Conservation (phyloP, 106 monocot species). For the Dendrobium catenatum region DNA sequence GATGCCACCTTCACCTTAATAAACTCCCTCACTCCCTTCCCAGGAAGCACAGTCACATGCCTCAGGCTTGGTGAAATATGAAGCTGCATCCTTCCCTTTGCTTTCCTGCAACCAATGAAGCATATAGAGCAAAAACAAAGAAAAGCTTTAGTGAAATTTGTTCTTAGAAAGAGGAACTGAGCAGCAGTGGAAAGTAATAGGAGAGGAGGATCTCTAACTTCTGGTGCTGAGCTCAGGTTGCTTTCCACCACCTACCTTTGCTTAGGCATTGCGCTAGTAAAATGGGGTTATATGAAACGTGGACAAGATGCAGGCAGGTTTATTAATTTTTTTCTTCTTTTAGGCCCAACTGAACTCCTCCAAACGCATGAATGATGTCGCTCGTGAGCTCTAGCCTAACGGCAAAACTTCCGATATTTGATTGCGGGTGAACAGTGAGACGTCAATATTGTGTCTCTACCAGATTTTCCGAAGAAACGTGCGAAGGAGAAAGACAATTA, state of each 20-base stretch:
- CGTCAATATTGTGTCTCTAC: too few relatives aligned
- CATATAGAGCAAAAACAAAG: background rate
- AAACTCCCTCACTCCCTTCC: slow-evolving; percentile 64
- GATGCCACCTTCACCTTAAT: slow-evolving; percentile 47
- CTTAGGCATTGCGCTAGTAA: slow-evolving; percentile 6
- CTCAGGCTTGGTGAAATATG: slow-evolving; percentile 47
- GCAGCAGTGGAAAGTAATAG: background rate
- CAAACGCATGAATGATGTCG: too few relatives aligned
- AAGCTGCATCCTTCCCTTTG: slow-evolving; percentile 29
- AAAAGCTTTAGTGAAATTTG: background rate
- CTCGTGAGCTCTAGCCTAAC: too few relatives aligned
- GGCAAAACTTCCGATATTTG: too few relatives aligned
- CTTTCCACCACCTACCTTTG: slow-evolving; percentile 11
- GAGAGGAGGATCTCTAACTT: background rate
- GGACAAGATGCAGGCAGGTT: background rate
- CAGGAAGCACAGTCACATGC: slow-evolving; percentile 48
- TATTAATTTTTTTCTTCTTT: background rate
- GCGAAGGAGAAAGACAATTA: too few relatives aligned
- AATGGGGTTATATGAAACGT: background rate
- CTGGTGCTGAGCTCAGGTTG: background rate
- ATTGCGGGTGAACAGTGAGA: too few relatives aligned
- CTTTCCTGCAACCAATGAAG: background rate
- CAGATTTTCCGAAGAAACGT: too few relatives aligned
- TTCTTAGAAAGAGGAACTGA: background rate
- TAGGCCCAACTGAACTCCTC: too few relatives aligned